These are phyloP conservation scores for Russula emetica DNA, from an alignment of 768 basidiomycete genomes.

Conservation along the genomic window DNA sequence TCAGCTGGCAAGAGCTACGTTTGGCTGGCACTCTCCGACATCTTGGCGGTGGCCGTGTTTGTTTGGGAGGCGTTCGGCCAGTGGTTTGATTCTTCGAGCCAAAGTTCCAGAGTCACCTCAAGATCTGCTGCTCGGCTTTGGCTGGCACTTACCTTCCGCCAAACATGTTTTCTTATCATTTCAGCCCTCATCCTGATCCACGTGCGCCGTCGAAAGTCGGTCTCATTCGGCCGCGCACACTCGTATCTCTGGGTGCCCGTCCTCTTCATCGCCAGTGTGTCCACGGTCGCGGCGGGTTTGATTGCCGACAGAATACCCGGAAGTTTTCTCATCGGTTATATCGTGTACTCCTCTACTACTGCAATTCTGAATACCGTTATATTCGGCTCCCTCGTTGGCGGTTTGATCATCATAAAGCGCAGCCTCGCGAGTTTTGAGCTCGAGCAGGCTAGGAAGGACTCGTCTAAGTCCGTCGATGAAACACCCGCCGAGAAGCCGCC, in stretches of 20 bases:
- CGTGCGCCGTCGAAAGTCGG: conserved; percentile 63
- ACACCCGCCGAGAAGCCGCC: conserved; percentile 47
- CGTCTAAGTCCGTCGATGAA: conserved; percentile 35
- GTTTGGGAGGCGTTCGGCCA: conserved; percentile 62
- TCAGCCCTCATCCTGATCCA: conserved; percentile 60
- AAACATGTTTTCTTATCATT: conserved; percentile 63
- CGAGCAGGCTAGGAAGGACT: conserved; percentile 45
- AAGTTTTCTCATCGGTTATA: conserved; percentile 57
- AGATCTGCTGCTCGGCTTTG: conserved; percentile 60
- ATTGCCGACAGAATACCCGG: conserved; percentile 50
- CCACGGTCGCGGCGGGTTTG: conserved; percentile 56
- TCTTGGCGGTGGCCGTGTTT: conserved; percentile 58
- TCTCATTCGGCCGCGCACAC: conserved; percentile 64
- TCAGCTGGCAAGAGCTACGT: conserved; percentile 66
- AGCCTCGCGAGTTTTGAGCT: conserved; percentile 57
- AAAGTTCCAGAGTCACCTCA: conserved; percentile 47
- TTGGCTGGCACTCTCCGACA: conserved; percentile 66
- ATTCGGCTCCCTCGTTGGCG: conserved; percentile 58
- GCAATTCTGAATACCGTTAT: conserved; percentile 49
- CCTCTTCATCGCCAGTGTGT: conserved; percentile 48
- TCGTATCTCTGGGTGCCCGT: conserved; percentile 74
- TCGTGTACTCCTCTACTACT: conserved; percentile 52
- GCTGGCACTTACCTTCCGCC: conserved; percentile 61
- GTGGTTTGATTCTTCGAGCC: conserved; percentile 39
- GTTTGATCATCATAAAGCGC: conserved; percentile 60